phyloP scores from a whole-genome alignment of 371 early-diverging fungal genomes.

The Mortierella sp. region DNA sequence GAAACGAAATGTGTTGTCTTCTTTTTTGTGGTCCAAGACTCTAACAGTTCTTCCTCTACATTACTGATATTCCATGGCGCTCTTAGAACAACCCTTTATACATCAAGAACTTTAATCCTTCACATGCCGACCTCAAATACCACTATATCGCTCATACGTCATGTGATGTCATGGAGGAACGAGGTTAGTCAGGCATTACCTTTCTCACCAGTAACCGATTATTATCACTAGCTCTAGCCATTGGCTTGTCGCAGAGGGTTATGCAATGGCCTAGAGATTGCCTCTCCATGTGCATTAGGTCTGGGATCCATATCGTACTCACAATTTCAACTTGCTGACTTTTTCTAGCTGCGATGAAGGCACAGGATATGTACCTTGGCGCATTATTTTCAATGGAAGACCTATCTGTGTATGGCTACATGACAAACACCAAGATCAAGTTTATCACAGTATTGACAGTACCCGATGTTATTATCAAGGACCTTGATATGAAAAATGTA shows the following conservation, averaged over 20 bases:
- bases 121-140: constrained; percentile 86
- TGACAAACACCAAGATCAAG: constrained; percentile 88
- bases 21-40: background rate
- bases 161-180: constrained; percentile 90
- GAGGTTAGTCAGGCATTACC: constrained; percentile 61
- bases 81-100: constrained; percentile 86
- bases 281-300: background rate
- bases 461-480: constrained; percentile 82
- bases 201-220: background rate
- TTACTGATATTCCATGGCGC: background rate
- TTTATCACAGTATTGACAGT: constrained; percentile 83
- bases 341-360: constrained; percentile 69
- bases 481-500: constrained; percentile 85
- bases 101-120: constrained; percentile 79
- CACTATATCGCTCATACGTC: constrained; percentile 92
- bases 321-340: background rate
- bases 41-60: background rate
- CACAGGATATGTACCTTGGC: constrained; percentile 85
- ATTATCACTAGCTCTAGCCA: too few species aligned
- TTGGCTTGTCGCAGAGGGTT: background rate
- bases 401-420: constrained; percentile 89
- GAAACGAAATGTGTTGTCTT: background rate
- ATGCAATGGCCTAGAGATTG: background rate
- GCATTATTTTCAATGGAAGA: constrained; percentile 90
- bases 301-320: too few species aligned